Evolutionary conservation across 306 rosid genomes (phyloP).

Genomic region (Ziziphus jujuba): DNA sequence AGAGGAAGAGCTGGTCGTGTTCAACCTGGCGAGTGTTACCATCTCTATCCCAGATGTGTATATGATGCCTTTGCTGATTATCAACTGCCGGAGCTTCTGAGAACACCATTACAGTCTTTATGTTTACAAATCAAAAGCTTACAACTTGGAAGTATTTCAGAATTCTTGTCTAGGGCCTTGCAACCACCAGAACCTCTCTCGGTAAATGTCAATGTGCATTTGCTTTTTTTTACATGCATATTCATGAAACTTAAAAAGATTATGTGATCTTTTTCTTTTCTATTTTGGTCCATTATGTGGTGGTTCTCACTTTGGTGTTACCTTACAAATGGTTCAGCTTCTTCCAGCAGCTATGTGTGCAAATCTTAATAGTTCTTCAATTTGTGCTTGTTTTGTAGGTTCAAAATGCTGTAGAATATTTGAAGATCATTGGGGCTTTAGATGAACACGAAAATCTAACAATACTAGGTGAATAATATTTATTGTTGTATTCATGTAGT

Average conservation of each 20-base stretch:
- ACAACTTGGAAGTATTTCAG: slow-evolving; percentile 91
- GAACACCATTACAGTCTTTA: slow-evolving; percentile 95
- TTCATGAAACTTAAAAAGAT: neutral
- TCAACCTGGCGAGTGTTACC: slow-evolving; percentile 92
- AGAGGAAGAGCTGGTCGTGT: slow-evolving; percentile 99
- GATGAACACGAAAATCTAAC: slow-evolving; percentile 84
- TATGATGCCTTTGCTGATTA: slow-evolving; percentile 83
- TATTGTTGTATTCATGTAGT: neutral
- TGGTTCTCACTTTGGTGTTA: neutral
- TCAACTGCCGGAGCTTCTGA: slow-evolving; percentile 90
- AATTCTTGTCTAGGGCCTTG: slow-evolving; percentile 86
- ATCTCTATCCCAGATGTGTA: slow-evolving; percentile 91
- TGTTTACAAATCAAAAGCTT: slow-evolving; percentile 95
- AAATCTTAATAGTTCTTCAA: neutral
- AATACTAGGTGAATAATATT: slow-evolving; percentile 41
- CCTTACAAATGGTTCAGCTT: neutral
- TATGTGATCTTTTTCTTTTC: neutral
- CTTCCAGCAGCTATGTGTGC: neutral
- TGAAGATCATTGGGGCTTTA: slow-evolving; percentile 86
- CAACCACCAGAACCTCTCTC: slow-evolving; percentile 87
- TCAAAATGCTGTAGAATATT: slow-evolving; percentile 91
- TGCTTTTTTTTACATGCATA: slow-evolving; percentile 3
- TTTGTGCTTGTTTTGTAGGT: slow-evolving; percentile 47
- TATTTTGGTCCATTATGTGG: neutral
- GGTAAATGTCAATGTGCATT: slow-evolving; percentile 40